Conservation (phyloP, 805 yeast genomes). For the Suhomyces tanzawaensis region DNA sequence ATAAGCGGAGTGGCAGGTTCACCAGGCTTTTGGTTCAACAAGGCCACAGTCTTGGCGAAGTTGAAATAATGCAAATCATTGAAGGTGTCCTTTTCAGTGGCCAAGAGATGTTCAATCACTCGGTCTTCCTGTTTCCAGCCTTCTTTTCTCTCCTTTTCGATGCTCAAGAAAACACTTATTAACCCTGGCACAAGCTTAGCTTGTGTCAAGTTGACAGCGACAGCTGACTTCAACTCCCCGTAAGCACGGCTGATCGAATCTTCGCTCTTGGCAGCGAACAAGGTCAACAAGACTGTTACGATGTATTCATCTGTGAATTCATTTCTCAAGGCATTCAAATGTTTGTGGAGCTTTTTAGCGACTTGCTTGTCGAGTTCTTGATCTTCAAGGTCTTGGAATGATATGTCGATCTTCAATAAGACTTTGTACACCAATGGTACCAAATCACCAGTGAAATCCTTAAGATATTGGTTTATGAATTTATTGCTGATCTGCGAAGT, state of each 20-base stretch:
- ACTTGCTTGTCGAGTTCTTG: constrained; percentile 13
- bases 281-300: constrained; percentile 29
- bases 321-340: constrained; percentile 3
- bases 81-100: constrained; percentile 7
- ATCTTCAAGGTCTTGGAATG: constrained; percentile 23
- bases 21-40: constrained; percentile 1
- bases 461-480: constrained; percentile 18
- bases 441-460: constrained; percentile 30
- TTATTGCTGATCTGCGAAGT: constrained; percentile 19
- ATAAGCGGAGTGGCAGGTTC: neutral
- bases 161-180: constrained; percentile 13
- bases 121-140: neutral
- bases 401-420: constrained; percentile 27
- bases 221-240: neutral
- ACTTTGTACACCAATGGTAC: constrained; percentile 28
- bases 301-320: constrained; percentile 13
- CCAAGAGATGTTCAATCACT: constrained; percentile 12
- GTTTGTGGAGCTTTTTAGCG: constrained; percentile 18
- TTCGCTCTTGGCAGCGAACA: constrained; percentile 18
- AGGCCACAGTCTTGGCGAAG: constrained; percentile 2
- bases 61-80: constrained; percentile 1
- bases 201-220: neutral
- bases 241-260: constrained; percentile 7
- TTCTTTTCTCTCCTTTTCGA: neutral
- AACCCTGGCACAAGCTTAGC: constrained; percentile 6